Base-by-base conservation (phyloP, 2,329 filamentous ascomycete species). In the Volutella citrinella region DNA sequence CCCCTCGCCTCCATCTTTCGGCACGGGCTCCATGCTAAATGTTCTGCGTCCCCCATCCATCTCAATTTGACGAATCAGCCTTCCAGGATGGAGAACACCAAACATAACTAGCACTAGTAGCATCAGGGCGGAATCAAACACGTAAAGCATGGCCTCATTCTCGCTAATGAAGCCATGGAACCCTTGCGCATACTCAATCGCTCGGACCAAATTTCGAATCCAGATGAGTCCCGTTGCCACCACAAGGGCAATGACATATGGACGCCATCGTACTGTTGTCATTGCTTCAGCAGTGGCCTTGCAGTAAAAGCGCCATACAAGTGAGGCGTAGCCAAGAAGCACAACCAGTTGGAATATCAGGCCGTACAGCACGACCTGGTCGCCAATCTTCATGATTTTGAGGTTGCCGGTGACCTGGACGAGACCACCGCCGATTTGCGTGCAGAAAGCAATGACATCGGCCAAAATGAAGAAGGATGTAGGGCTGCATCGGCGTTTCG, bases 131-230 rank as follows among this genome's bases (percentile, higher is more conserved):
- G 33, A 26, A 21, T 36, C 33, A 20, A 36, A 36, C 3, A 36
- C 16, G 18, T 36, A 36, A 12, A 36, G 10, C 22, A 36, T 30
- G 12, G 33, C 27, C 6, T 36, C 27, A 7, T 40, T 32, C 19
- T 40, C 30, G 18, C 34, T 40, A 8, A 40, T 32, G 11, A 38
- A 40, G 0, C 38, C 38, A 10, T 37, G 34, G 10, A 40, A 40
- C 4, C 38, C 38, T n/a, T 40, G 38, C 4, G 29, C 30, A 18
- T 33, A 37, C n/a, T 40, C 38, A 7, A 40, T 31, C 4, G 33
- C 38, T 10, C 38, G 32, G 9, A 40, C 38, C 12, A 40, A 22
- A 12, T 40, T 40, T 3, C 38, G 34, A 12, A 40, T 12, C 38
- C 38, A 40, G 16, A 40, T 27, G 10, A 27, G 34, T 13, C 37